Evolutionary conservation across 257 asterid genomes (phyloP), one percentile per base, ranked within the genome.

Genomic region (Salvia rosmarinus): DNA sequence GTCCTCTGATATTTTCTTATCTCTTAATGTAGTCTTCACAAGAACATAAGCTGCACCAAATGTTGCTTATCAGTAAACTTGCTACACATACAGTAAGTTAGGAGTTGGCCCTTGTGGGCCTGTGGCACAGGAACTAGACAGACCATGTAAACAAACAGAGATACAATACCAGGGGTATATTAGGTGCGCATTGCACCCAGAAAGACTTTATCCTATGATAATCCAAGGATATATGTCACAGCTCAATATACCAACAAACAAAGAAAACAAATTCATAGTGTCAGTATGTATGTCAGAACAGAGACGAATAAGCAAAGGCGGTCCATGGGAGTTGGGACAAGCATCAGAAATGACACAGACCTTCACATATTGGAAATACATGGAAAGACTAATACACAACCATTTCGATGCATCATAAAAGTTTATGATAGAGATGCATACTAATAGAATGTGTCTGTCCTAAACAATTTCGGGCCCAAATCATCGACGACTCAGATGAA

Each of bases 21-120:
- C 85, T 60, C 80, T 87, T 60, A 71, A 74, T 34, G 71, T 80
- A 3, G 96, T 85, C 80, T 92, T 83, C 80, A 65, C 65, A 62
- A 86, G 83, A 76, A 87, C 78, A 75, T 88, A 92, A 46, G 84
- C 98, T 92, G 80, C 73, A 78, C 11, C 70, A 65, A 28, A 13
- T 57, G 71, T 20, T 34, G 9, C 28, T 28, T 2, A 34, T 34
- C 42, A 16, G 17, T 11, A 6, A 51, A 68, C 34, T 17, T 67
- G 52, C 51, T 16, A 43, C 34, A 30, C 19, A 30, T 28, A 57
- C 14, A 34, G 40, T 32, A 28, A 67, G 68, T 35, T 35, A 39
- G 55, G n/a, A 28, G 32, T 20, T 58, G 68, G 40, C 66, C 50
- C 54, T n/a, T n/a, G n/a, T n/a, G n/a, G n/a, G n/a, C 23, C 30